Evolutionary conservation across 108 stramenopile species (phyloP).

Genomic region (Discostella pseudostelligera): DNA sequence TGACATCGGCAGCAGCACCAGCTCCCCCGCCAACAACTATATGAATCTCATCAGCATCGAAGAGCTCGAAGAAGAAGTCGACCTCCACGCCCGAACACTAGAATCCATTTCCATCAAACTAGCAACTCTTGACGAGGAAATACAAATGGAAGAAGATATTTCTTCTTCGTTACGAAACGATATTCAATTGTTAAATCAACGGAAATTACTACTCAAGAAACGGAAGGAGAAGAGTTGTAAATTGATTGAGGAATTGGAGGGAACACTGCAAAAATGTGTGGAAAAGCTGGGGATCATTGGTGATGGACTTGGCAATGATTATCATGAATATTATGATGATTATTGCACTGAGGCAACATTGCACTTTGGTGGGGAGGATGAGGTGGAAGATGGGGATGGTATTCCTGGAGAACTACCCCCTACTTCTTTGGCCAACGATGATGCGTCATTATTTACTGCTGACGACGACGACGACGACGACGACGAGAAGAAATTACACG

Average conservation of each 20-base stretch:
- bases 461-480: slow-evolving; percentile 7
- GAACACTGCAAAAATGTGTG: slow-evolving; percentile 32
- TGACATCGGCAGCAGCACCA: background rate
- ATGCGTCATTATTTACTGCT: background rate
- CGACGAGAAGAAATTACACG: slow-evolving; percentile 7
- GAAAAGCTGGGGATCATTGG: slow-evolving; percentile 15
- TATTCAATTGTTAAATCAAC: slow-evolving; percentile 8
- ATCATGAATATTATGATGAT: background rate
- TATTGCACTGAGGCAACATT: background rate
- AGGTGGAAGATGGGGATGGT: background rate
- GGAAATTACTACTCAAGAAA: slow-evolving; percentile 23
- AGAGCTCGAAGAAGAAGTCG: slow-evolving; percentile 43
- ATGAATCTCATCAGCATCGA: slow-evolving; percentile 16
- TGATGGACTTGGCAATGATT: background rate
- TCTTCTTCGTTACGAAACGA: slow-evolving; percentile 15
- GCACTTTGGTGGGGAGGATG: background rate
- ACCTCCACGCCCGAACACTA: slow-evolving; percentile 33
- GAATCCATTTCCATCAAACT: slow-evolving; percentile 32
- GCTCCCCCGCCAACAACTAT: background rate
- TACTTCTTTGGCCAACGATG: background rate
- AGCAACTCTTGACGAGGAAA: slow-evolving; percentile 16
- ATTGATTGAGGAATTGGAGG: slow-evolving; percentile 30
- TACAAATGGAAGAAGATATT: slow-evolving; percentile 7
- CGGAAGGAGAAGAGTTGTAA: slow-evolving; percentile 21
- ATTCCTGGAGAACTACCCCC: background rate